Evolutionary conservation across 352 stramenopile species (phyloP), one percentile per base, ranked within the genome.

Genomic region (Phytophthora colocasiae): DNA sequence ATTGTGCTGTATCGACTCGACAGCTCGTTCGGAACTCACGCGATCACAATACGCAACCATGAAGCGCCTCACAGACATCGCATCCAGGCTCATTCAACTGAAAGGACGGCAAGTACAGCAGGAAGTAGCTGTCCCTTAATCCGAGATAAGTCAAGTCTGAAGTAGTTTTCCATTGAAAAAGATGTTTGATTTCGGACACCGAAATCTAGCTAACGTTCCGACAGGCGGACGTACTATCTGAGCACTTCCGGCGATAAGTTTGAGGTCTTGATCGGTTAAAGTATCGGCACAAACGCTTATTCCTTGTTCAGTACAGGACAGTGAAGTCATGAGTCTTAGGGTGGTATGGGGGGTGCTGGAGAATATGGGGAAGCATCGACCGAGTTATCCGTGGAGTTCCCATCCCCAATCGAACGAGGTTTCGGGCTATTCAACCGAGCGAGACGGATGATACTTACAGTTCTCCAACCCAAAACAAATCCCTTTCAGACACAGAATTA

Each of bases 31-130:
- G 0, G 65, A 81, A 22, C 57, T 83, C 26, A 77, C 71, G 2
- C 66, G 69, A 1, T 58, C 61, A 14, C 65, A 83, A 53, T 83
- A 83, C 47, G 58, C 58, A 17, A 72, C 65, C 6, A 75, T 83
- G 65, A 69, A 66, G 38, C 69, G 61, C 2, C 62, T 81, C 1
- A 58, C 66, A 0, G 65, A 78, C 14, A 52, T 66, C 2, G 73
- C 70, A 12, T 78, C 73, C 0, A 63, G 57, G 17, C 22, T 79
- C 1, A 54, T 81, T 17, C 70, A 77, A n/a, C 56, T 77, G 4
- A 77, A 77, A 46, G 69, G 53, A 4, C 56, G 41, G 36, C 63
- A 66, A 47, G 38, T 73, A 44, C 58, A 51, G 40, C 32, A 63
- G 6, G 36, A 43, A 43, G 5, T 22, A 3, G 6, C 12, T 36